These are phyloP conservation scores for Leccinum olivaceopallidum DNA, from an alignment of 768 basidiomycete species.

Conservation along the genomic window DNA sequence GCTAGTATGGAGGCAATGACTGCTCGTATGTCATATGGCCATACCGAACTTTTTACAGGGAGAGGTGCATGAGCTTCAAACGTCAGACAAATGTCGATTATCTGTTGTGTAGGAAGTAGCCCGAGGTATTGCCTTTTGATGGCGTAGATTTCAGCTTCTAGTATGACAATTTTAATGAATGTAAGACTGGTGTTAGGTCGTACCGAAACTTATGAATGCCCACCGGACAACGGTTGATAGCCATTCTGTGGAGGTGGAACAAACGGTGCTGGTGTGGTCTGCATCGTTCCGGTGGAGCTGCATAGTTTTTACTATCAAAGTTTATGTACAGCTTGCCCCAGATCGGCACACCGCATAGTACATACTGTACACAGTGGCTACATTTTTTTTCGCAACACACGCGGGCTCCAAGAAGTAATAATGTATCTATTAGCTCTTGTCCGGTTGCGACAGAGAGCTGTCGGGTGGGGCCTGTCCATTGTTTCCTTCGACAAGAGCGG, in stretches of 20 bases:
- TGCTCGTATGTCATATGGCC: conserved; percentile 69
- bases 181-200: conserved; percentile 16
- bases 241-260: conserved; percentile 38
- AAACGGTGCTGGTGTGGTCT: conserved; percentile 44
- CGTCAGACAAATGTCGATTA: conserved; percentile 77
- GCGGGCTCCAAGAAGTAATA: neutral
- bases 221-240: conserved; percentile 38
- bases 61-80: conserved; percentile 69
- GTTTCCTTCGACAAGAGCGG: conserved; percentile 23
- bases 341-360: neutral
- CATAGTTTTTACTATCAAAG: conserved; percentile 74
- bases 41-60: conserved; percentile 64
- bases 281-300: conserved; percentile 65
- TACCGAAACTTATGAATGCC: conserved; percentile 28
- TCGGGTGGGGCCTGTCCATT: neutral
- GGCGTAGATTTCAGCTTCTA: conserved; percentile 49
- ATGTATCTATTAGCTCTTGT: conserved; percentile 2
- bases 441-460: conserved; percentile 5
- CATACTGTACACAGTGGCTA: neutral
- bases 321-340: conserved; percentile 38
- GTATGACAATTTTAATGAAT: conserved; percentile 24
- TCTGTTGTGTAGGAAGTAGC: conserved; percentile 64
- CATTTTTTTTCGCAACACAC: conserved; percentile 4
- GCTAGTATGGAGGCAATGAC: conserved; percentile 56
- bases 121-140: conserved; percentile 74